Evolutionary conservation across 768 basidiomycete genomes (phyloP).

Genomic region (Clathrus columnatus): DNA sequence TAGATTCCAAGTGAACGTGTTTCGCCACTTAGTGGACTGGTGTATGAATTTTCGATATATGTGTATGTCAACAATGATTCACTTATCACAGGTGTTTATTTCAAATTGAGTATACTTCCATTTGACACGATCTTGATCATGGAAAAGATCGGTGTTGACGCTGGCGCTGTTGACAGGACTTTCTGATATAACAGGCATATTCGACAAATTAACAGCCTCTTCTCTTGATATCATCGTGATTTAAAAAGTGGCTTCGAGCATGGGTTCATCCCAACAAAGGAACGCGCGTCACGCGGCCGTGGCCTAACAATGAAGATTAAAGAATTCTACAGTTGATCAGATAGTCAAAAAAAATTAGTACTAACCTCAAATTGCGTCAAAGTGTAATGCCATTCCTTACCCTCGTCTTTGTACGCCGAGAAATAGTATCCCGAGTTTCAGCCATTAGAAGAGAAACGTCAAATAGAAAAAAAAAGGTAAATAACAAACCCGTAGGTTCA

Average conservation of each 20-base stretch:
- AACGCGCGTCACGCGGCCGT: constrained; percentile 78
- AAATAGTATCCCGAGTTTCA: constrained; percentile 49
- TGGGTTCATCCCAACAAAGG: constrained; percentile 91
- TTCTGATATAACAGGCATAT: constrained; percentile 74
- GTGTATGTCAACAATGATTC: not conserved
- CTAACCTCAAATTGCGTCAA: constrained; percentile 81
- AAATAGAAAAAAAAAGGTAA: not conserved
- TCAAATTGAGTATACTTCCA: constrained; percentile 84
- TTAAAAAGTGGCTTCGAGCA: constrained; percentile 74
- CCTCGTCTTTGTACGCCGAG: constrained; percentile 53
- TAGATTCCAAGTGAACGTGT: constrained; percentile 80
- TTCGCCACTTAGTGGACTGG: constrained; percentile 71
- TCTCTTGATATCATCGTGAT: constrained; percentile 70
- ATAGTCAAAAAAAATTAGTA: not conserved
- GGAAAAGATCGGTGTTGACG: constrained; percentile 18
- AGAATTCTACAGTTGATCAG: too few species aligned
- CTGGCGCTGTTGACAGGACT: constrained; percentile 32
- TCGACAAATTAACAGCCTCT: constrained; percentile 70
- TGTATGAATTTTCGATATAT: constrained; percentile 53
- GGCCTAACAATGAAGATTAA: too few species aligned
- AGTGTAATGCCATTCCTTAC: constrained; percentile 57
- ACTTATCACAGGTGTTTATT: constrained; percentile 60
- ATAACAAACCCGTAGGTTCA: constrained; percentile 57
- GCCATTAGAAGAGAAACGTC: not conserved
- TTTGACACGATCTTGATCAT: constrained; percentile 26